Percentiles rank a stretch among this genome's conserved stretches.
phyloP scores from a whole-genome alignment of 441 rosid species.

The Breynia disticha region DNA sequence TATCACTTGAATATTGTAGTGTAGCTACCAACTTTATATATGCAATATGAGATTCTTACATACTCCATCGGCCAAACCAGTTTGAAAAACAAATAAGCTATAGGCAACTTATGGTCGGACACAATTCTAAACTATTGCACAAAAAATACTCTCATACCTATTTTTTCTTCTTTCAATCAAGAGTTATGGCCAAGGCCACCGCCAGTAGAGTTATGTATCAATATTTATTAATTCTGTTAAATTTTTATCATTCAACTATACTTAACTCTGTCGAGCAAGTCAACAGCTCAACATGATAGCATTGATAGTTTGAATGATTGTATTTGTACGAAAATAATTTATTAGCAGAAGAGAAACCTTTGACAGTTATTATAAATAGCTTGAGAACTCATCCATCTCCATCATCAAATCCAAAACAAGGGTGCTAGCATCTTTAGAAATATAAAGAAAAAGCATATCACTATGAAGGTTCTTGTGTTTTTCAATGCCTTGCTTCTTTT shows the following conservation, averaged over 20 bases:
- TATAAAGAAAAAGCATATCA: not conserved
- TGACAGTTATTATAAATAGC: constrained; percentile 18
- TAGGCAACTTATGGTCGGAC: too few species aligned
- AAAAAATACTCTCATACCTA: too few species aligned
- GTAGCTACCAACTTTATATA: too few species aligned
- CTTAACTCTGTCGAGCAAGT: not conserved
- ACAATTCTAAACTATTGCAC: too few species aligned
- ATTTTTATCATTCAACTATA: not conserved
- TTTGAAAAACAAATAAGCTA: too few species aligned
- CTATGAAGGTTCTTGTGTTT: not conserved
- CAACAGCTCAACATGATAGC: constrained; percentile 6
- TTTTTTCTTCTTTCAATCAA: too few species aligned
- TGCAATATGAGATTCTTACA: too few species aligned
- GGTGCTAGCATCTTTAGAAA: not conserved
- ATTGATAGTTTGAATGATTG: not conserved
- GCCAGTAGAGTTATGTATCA: not conserved
- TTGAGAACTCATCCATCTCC: constrained; percentile 1
- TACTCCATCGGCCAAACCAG: too few species aligned
- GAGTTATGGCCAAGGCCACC: too few species aligned
- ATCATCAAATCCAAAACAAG: constrained; percentile 7
- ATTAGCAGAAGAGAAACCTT: not conserved
- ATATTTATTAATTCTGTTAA: not conserved
- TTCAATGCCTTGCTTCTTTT: not conserved
- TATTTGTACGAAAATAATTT: not conserved
- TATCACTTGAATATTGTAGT: too few species aligned